phyloP scores from a whole-genome alignment of 441 rosid genomes.

The Adansonia gregorii region DNA sequence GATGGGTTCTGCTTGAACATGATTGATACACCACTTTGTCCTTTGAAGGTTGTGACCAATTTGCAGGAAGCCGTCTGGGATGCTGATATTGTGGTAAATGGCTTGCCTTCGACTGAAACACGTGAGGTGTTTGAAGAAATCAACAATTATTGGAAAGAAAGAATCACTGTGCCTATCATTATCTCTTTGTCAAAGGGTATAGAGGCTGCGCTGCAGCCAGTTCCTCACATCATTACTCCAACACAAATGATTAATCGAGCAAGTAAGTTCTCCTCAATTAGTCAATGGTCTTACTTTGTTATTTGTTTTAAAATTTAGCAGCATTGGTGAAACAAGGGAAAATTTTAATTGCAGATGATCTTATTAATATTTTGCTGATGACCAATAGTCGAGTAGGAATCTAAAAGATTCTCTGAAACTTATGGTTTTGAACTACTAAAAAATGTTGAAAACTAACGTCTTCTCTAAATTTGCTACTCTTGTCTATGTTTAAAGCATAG shows the following conservation, averaged over 20 bases:
- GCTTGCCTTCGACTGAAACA: slow-evolving; percentile 80
- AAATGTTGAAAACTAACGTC: neutral
- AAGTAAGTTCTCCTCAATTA: slow-evolving; percentile 42
- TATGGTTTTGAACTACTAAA: neutral
- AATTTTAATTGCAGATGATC: slow-evolving; percentile 1
- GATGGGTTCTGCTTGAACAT: slow-evolving; percentile 87
- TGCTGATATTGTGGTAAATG: slow-evolving; percentile 81
- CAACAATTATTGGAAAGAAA: slow-evolving; percentile 69
- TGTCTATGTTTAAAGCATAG: neutral
- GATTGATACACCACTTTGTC: slow-evolving; percentile 80
- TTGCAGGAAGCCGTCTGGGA: slow-evolving; percentile 91
- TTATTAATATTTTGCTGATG: neutral
- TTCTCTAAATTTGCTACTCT: neutral
- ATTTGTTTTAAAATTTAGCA: neutral
- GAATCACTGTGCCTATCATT: slow-evolving; percentile 64
- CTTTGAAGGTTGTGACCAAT: slow-evolving; percentile 80
- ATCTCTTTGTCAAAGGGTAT: slow-evolving; percentile 79
- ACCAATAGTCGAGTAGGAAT: neutral
- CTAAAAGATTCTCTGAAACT: neutral
- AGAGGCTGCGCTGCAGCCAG: slow-evolving; percentile 69
- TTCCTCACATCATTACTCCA: slow-evolving; percentile 71
- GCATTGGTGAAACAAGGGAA: slow-evolving; percentile 5
- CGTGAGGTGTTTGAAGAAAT: slow-evolving; percentile 69
- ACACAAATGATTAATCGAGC: slow-evolving; percentile 76
- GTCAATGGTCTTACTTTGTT: neutral